phyloP scores from a whole-genome alignment of 306 rosid species.

The Vachellia pachyceras region DNA sequence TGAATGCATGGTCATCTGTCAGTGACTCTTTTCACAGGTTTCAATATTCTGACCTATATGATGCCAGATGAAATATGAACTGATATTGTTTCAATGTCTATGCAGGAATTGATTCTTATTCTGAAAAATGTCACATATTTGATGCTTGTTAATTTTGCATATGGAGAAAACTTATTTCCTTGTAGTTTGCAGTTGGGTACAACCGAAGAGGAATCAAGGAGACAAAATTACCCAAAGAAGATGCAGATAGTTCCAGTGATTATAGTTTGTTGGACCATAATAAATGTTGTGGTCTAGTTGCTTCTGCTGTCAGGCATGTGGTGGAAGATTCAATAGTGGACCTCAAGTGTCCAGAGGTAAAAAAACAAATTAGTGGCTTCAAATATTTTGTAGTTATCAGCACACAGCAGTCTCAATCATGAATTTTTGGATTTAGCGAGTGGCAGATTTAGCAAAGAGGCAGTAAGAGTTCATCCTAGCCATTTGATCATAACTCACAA shows the following conservation, averaged over 20 bases:
- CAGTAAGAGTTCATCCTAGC: neutral
- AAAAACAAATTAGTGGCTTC: conserved; percentile 3
- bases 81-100: conserved; percentile 19
- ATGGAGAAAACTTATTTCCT: conserved; percentile 15
- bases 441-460: neutral
- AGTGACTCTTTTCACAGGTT: conserved; percentile 7
- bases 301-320: conserved; percentile 69
- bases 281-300: conserved; percentile 78
- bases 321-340: conserved; percentile 75
- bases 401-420: conserved; percentile 24
- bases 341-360: conserved; percentile 88
- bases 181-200: conserved; percentile 92
- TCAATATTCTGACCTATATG: conserved; percentile 11
- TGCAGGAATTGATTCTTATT: neutral
- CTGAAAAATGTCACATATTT: conserved; percentile 13
- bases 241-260: conserved; percentile 50
- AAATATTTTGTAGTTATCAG: no score
- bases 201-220: conserved; percentile 88
- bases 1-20: neutral
- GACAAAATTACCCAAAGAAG: conserved; percentile 53
- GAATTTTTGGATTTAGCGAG: neutral
- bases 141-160: neutral
- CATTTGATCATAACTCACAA: neutral
- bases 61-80: conserved; percentile 24
- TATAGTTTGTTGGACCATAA: conserved; percentile 71